Percentiles rank a stretch among this genome's conserved stretches.
Conservation (phyloP, 306 rosid species). For the Lathyrus sativus region DNA sequence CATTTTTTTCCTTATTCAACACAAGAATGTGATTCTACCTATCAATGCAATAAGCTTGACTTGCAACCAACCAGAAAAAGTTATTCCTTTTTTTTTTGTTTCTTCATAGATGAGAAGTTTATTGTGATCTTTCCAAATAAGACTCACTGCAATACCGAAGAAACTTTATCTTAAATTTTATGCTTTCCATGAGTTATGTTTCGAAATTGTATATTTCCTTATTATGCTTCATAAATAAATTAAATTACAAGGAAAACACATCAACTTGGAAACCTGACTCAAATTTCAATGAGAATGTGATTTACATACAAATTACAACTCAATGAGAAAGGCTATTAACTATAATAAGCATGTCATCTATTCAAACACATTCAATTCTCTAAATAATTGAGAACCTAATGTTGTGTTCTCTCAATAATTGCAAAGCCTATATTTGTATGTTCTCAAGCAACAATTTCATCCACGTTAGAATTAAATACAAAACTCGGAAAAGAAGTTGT, state of each 20-base stretch:
- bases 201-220: not conserved
- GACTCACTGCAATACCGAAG: too few relatives aligned
- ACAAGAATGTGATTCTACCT: too few relatives aligned
- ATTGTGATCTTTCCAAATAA: too few relatives aligned
- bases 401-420: conserved; percentile 29
- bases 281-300: conserved; percentile 38
- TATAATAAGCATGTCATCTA: conserved; percentile 11
- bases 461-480: conserved; percentile 89
- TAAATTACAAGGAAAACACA: not conserved
- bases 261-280: conserved; percentile 1
- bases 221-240: not conserved
- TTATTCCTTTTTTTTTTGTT: too few relatives aligned
- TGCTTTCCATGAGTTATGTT: not conserved
- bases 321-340: conserved; percentile 29
- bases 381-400: conserved; percentile 42
- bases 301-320: conserved; percentile 48
- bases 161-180: too few relatives aligned
- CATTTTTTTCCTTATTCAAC: too few relatives aligned
- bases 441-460: conserved; percentile 73
- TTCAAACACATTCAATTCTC: conserved; percentile 28
- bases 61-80: too few relatives aligned
- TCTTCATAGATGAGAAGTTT: too few relatives aligned
- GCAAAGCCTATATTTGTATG: conserved; percentile 42
- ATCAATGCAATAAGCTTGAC: too few relatives aligned
- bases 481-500: conserved; percentile 96